Percentiles rank a stretch among this genome's conserved stretches.
These are phyloP conservation scores for Yamadazyma olivae DNA, from an alignment of 805 yeast genomes.

Conservation along the genomic window DNA sequence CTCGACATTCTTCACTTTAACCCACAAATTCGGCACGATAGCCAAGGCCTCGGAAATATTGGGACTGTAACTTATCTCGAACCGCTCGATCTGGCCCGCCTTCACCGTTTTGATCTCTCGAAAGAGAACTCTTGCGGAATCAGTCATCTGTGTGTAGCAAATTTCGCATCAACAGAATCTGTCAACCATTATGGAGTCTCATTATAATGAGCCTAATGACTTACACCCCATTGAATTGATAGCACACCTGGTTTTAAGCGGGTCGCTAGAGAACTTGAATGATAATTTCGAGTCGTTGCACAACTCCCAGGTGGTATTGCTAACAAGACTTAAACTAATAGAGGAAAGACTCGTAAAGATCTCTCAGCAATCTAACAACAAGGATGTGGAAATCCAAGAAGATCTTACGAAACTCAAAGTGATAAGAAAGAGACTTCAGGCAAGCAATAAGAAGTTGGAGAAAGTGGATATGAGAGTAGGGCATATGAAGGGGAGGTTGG, in stretches of 20 bases:
- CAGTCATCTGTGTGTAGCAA: too few species aligned
- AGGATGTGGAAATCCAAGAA: slow-evolving; percentile 16
- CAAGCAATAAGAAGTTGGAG: slow-evolving; percentile 26
- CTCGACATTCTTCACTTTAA: slow-evolving; percentile 69
- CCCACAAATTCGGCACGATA: slow-evolving; percentile 30
- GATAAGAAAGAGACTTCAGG: slow-evolving; percentile 30
- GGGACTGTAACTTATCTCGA: slow-evolving; percentile 48
- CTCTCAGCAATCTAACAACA: slow-evolving; percentile 13
- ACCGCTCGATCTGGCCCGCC: slow-evolving; percentile 61
- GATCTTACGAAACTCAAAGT: slow-evolving; percentile 20
- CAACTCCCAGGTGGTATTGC: slow-evolving; percentile 54
- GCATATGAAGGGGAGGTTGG: not conserved
- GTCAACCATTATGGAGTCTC: too few species aligned
- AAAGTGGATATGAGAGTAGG: slow-evolving; percentile 5
- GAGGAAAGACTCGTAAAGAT: slow-evolving; percentile 31
- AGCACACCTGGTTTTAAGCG: slow-evolving; percentile 54
- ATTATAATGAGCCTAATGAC: too few species aligned
- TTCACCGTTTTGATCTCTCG: slow-evolving; percentile 44
- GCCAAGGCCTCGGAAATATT: too few species aligned
- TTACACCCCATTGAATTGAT: slow-evolving; percentile 60
- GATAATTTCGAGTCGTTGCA: slow-evolving; percentile 50
- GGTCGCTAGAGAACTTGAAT: slow-evolving; percentile 50
- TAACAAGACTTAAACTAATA: slow-evolving; percentile 45
- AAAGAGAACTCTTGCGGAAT: too few species aligned
- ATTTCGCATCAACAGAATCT: too few species aligned